These are phyloP conservation scores for Phytophthora colocasiae DNA, from an alignment of 352 stramenopile genomes.

Conservation along the genomic window DNA sequence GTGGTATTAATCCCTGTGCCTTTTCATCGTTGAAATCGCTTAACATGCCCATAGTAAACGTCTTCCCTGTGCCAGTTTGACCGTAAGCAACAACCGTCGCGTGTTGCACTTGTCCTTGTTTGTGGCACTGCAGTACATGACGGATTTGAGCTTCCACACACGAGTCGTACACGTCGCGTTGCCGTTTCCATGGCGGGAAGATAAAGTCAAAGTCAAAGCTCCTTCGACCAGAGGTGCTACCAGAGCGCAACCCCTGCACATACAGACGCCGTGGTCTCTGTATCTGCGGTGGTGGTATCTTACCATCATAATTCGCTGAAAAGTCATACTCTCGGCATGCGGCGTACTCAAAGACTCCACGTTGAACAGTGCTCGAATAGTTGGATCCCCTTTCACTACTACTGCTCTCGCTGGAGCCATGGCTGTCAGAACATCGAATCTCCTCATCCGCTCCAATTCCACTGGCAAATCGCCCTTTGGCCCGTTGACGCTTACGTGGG, in stretches of 20 bases:
- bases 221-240: slow-evolving; percentile 29
- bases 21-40: slow-evolving; percentile 37
- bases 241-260: slow-evolving; percentile 24
- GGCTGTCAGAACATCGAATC: slow-evolving; percentile 1
- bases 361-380: slow-evolving; percentile 18
- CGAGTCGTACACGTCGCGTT: slow-evolving; percentile 58
- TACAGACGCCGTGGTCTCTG: slow-evolving; percentile 34
- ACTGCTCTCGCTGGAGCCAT: slow-evolving; percentile 17
- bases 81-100: slow-evolving; percentile 72
- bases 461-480: slow-evolving; percentile 11
- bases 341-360: slow-evolving; percentile 41
- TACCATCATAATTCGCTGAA: slow-evolving; percentile 16
- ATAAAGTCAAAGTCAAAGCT: slow-evolving; percentile 77
- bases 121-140: slow-evolving; percentile 47
- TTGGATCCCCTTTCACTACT: slow-evolving; percentile 21
- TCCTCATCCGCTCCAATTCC: slow-evolving; percentile 12
- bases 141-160: slow-evolving; percentile 49
- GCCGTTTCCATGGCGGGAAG: slow-evolving; percentile 57
- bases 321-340: slow-evolving; percentile 14
- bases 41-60: slow-evolving; percentile 83
- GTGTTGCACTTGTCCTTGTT: slow-evolving; percentile 33
- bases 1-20: slow-evolving; percentile 69
- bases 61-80: slow-evolving; percentile 80
- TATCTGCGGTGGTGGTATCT: slow-evolving; percentile 26
- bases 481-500: slow-evolving; percentile 34